Conservation (phyloP, 352 stramenopile species). For the Pythium sukuiense region DNA sequence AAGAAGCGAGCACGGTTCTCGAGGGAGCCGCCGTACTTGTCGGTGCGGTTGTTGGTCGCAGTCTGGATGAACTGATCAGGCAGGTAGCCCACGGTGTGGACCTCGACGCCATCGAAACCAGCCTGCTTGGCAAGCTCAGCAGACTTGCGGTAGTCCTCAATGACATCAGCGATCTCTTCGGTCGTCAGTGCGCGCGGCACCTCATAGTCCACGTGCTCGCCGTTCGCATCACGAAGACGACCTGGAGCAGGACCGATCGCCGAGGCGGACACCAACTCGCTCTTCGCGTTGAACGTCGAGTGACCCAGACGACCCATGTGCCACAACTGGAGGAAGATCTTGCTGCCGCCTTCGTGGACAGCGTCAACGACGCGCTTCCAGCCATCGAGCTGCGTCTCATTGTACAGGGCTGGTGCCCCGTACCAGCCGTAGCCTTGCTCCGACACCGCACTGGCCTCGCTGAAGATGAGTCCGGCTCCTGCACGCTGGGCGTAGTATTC, state of each 20-base stretch:
- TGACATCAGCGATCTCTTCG: conserved; percentile 53
- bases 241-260: background rate
- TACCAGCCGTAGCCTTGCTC: conserved; percentile 14
- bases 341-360: background rate
- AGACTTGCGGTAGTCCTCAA: conserved; percentile 58
- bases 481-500: conserved; percentile 21
- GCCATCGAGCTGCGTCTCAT: conserved; percentile 7
- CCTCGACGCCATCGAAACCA: conserved; percentile 31
- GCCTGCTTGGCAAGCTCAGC: conserved; percentile 43
- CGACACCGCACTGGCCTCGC: conserved; percentile 17
- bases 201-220: conserved; percentile 27
- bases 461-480: conserved; percentile 32
- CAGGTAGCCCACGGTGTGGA: conserved; percentile 84
- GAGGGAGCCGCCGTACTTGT: conserved; percentile 64
- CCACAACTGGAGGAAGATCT: conserved; percentile 63
- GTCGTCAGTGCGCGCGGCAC: conserved; percentile 44
- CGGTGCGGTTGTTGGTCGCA: conserved; percentile 54
- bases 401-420: conserved; percentile 26
- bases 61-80: conserved; percentile 79
- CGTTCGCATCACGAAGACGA: background rate
- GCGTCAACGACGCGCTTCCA: background rate
- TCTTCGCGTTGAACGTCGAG: conserved; percentile 30
- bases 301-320: conserved; percentile 57
- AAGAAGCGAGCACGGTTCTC: conserved; percentile 64
- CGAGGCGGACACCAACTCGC: conserved; percentile 34